Evolutionary conservation across 768 basidiomycete genomes (phyloP), one percentile per base, ranked within the genome.

Genomic region (Lactarius hengduanensis): DNA sequence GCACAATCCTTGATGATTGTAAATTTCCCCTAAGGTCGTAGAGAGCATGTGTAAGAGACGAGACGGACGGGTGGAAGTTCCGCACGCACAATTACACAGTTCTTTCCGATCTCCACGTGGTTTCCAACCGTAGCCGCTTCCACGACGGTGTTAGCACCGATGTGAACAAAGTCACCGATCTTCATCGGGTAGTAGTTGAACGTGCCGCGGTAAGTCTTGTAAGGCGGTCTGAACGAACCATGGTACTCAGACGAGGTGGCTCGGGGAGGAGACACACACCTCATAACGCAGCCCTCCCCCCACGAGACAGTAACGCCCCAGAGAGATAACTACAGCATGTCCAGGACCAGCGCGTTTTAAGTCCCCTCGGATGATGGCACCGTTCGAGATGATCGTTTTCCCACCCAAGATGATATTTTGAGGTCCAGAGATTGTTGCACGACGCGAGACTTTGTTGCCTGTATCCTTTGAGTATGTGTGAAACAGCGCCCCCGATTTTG

Each of bases 181-280:
- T 96, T 94, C 89, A 98, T 94, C 6, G 96, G 96, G 73, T 98
- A 98, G 78, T 96, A 98, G 74, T 98, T 97, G 81, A 94, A 93
- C 69, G 90, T 88, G 67, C 91, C 91, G 60, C 92, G 86, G 75
- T 94, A 94, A 0, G 92, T 94, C 77, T 94, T 93, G 76, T 93
- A 92, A 3, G 91, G 93, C 11, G 91, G 92, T 69, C 91, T 91
- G 54, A 54, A 61, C 55, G 50, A 59, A 22, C 47, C n/a, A 50
- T 47, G 47, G 40, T n/a, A 53, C 13, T 32, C 26, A 59, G 30
- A 34, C 13, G 30, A 41, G 43, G 38, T 15, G 28, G 34, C 26
- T 38, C 6, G 11, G 34, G 47, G 18, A 30, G 43, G 43, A 57
- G 47, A 57, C 30, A 62, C 80, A 50, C 68, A 91, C 91, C 92